phyloP scores from a whole-genome alignment of 2,329 filamentous ascomycete species.

The Erysiphe pulchra region DNA sequence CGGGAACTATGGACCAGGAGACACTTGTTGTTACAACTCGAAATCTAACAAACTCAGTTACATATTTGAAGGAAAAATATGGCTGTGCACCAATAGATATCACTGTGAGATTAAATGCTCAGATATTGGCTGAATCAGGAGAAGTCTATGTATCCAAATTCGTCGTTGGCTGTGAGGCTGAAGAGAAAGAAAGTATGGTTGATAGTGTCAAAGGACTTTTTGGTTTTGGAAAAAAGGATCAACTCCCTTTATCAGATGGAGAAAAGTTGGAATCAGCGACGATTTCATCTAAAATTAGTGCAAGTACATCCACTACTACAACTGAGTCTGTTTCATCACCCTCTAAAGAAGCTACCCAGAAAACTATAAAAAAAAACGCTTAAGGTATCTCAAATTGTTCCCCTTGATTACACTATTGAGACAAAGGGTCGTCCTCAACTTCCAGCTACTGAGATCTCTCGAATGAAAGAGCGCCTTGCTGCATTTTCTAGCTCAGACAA shows the following conservation, averaged over 20 bases:
- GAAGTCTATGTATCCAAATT: slow-evolving; percentile 55
- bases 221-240: slow-evolving; percentile 76
- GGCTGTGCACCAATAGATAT: slow-evolving; percentile 49
- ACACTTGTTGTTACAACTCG: slow-evolving; percentile 45
- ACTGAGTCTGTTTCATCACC: slow-evolving; percentile 21
- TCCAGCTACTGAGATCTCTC: slow-evolving; percentile 8
- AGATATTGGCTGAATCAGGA: slow-evolving; percentile 45
- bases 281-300: slow-evolving; percentile 12
- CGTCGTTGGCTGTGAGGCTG: slow-evolving; percentile 65
- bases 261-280: slow-evolving; percentile 22
- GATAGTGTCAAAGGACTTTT: slow-evolving; percentile 93
- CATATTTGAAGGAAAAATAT: slow-evolving; percentile 51
- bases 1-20: slow-evolving; percentile 27
- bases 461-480: slow-evolving; percentile 35
- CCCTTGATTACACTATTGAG: slow-evolving; percentile 10
- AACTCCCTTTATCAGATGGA: slow-evolving; percentile 37
- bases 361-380: slow-evolving; percentile 7
- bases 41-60: slow-evolving; percentile 68
- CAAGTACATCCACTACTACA: slow-evolving; percentile 19
- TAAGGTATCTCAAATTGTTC: slow-evolving; percentile 12
- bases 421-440: slow-evolving; percentile 10
- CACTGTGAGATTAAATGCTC: slow-evolving; percentile 52
- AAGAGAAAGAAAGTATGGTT: slow-evolving; percentile 60
- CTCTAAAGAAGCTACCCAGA: slow-evolving; percentile 8
- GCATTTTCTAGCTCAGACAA: slow-evolving; percentile 73